These are phyloP conservation scores for Chlorella sp. DNA, from an alignment of 139 green algal species.

Conservation along the genomic window DNA sequence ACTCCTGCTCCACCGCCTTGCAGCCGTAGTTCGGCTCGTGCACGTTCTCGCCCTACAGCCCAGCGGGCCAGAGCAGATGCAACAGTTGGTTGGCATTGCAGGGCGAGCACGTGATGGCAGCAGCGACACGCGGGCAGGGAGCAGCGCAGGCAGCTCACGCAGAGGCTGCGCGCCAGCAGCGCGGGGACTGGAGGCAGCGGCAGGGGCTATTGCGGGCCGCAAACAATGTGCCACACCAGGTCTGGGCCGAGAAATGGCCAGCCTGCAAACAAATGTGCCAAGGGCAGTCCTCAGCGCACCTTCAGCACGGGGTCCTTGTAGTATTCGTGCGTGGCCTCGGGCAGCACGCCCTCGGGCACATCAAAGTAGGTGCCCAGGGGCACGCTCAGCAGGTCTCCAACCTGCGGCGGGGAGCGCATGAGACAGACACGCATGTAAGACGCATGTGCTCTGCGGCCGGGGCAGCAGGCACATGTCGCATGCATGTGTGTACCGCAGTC, in stretches of 20 bases:
- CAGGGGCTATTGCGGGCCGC: too few species aligned
- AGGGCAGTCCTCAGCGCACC: not conserved
- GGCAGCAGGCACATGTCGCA: not conserved
- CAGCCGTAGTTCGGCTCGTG: conserved; percentile 47
- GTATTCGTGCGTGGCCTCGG: conserved; percentile 32
- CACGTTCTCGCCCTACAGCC: conserved; percentile 32
- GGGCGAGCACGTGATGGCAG: not conserved
- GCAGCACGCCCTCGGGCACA: conserved; percentile 5
- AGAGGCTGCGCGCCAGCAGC: not conserved
- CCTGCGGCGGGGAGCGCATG: not conserved
- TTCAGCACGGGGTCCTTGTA: conserved; percentile 39
- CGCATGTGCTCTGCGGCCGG: not conserved
- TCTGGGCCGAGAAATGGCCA: not conserved
- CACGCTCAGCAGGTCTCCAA: not conserved
- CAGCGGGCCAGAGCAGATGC: too few species aligned
- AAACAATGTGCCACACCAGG: not conserved
- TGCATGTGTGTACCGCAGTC: not conserved
- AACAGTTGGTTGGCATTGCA: too few species aligned
- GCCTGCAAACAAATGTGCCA: not conserved
- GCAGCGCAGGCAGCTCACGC: too few species aligned
- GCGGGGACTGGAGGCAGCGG: too few species aligned
- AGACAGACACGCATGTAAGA: not conserved
- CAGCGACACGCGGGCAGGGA: too few species aligned
- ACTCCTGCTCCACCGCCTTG: conserved; percentile 34
- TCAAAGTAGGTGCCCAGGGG: conserved; percentile 33